A percentile compares a stretch with the other conserved stretches of the same genome.
Evolutionary conservation across 2,329 filamentous ascomycete genomes (phyloP).

Genomic region (Botrytis galanthina): DNA sequence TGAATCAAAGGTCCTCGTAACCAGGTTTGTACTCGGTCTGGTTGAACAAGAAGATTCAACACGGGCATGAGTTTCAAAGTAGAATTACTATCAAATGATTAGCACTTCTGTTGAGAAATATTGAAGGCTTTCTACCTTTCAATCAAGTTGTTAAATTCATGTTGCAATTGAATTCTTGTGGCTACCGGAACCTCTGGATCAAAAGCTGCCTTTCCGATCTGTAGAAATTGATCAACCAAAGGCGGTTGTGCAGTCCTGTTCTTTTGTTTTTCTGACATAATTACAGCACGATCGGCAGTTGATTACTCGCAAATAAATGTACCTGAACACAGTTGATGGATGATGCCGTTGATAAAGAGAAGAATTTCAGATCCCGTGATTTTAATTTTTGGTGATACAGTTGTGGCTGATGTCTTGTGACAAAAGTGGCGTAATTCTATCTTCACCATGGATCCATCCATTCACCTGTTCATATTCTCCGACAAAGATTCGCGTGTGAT

Average conservation of each 20-base stretch:
- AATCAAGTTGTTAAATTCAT: constrained; percentile 24
- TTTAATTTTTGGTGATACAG: neutral
- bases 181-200: constrained; percentile 31
- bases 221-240: constrained; percentile 35
- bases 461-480: neutral
- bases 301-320: neutral
- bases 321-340: neutral
- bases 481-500: neutral
- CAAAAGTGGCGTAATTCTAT: neutral
- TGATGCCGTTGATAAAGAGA: too few relatives aligned
- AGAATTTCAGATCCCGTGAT: neutral
- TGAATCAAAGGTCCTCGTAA: constrained; percentile 56
- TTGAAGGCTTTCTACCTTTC: constrained; percentile 25
- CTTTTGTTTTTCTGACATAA: neutral
- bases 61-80: constrained; percentile 58
- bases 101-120: constrained; percentile 14
- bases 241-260: constrained; percentile 27
- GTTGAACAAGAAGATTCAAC: constrained; percentile 63
- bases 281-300: neutral
- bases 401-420: neutral
- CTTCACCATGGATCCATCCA: neutral
- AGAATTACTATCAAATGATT: constrained; percentile 39
- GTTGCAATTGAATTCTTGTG: constrained; percentile 14
- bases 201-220: constrained; percentile 34
- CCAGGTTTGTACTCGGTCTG: constrained; percentile 57